These are phyloP conservation scores for Hawksworthiomyces lignivorus DNA, from an alignment of 2,329 filamentous ascomycete species.

Conservation along the genomic window DNA sequence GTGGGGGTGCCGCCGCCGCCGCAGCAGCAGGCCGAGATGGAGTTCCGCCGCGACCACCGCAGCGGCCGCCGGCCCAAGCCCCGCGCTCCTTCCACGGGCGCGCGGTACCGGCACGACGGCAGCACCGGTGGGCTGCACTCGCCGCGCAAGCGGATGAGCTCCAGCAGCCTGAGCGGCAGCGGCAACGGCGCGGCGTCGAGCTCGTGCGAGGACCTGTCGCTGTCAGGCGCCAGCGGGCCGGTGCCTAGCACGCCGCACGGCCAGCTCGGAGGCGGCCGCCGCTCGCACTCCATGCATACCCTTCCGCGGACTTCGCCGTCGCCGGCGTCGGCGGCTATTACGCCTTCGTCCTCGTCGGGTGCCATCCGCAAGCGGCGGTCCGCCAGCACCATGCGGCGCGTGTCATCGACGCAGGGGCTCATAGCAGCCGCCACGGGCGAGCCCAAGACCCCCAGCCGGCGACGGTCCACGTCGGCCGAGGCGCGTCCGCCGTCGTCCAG, in stretches of 20 bases:
- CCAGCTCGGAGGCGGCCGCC: slow-evolving; percentile 13
- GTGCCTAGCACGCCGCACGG: slow-evolving; percentile 6
- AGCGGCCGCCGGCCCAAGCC: slow-evolving; percentile 35
- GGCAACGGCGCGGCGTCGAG: no score
- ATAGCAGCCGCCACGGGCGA: background rate
- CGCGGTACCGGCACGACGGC: slow-evolving; percentile 36
- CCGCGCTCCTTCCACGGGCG: slow-evolving; percentile 46
- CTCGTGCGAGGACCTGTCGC: no score
- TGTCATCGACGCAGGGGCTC: slow-evolving; percentile 4
- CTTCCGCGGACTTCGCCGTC: slow-evolving; percentile 12
- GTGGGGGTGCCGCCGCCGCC: no score
- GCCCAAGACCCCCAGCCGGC: slow-evolving; percentile 8
- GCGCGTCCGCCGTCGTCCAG: background rate
- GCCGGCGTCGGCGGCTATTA: background rate
- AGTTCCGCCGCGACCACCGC: slow-evolving; percentile 12
- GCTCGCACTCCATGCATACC: slow-evolving; percentile 21
- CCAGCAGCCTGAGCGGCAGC: slow-evolving; percentile 1
- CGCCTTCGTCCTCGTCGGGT: slow-evolving; percentile 7
- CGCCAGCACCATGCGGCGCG: slow-evolving; percentile 21
- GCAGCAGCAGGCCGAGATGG: slow-evolving; percentile 2
- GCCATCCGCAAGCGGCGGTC: slow-evolving; percentile 30
- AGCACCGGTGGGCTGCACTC: slow-evolving; percentile 26
- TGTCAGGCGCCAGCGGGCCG: background rate
- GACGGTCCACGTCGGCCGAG: slow-evolving; percentile 6
- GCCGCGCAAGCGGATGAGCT: slow-evolving; percentile 31